A percentile compares a stretch with the other conserved stretches of the same genome.
phyloP scores from a whole-genome alignment of 768 basidiomycete species.

The Suillus subaureus region DNA sequence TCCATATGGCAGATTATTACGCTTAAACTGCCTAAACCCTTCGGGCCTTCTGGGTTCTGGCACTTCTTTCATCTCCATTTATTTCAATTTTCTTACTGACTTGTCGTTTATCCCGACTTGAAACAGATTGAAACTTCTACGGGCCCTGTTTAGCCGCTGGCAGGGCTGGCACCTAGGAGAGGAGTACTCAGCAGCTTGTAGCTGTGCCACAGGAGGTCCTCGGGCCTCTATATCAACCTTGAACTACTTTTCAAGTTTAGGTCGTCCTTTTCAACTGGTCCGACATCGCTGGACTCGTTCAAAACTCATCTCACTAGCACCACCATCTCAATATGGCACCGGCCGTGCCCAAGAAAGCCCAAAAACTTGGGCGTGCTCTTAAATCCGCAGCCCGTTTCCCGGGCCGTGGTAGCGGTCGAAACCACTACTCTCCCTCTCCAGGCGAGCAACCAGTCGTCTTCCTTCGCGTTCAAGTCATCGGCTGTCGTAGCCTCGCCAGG shows the following conservation, averaged over 20 bases:
- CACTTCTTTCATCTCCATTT: not conserved
- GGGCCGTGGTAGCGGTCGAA: constrained; percentile 41
- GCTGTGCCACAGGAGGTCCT: constrained; percentile 3
- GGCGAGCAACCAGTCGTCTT: constrained; percentile 71
- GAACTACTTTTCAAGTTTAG: not conserved
- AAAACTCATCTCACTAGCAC: not conserved
- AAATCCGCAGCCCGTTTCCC: constrained; percentile 61
- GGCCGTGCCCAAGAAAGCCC: constrained; percentile 41
- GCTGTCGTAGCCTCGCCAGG: constrained; percentile 53
- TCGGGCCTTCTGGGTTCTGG: not conserved
- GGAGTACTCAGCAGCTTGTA: not conserved
- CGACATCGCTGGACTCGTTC: not conserved
- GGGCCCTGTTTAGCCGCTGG: not conserved
- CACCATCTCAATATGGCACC: constrained; percentile 29
- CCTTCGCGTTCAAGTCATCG: constrained; percentile 68
- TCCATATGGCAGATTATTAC: constrained; percentile 2
- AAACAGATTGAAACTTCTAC: not conserved
- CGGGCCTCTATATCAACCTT: not conserved
- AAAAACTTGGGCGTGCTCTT: constrained; percentile 62
- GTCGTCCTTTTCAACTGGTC: not conserved
- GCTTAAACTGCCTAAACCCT: constrained; percentile 3
- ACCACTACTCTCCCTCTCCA: constrained; percentile 43
- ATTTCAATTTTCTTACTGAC: not conserved
- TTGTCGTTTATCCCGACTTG: not conserved
- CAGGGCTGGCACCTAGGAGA: not conserved